These are phyloP conservation scores for Diaporthe vaccinii DNA, from an alignment of 2,329 filamentous ascomycete genomes.

Conservation along the genomic window DNA sequence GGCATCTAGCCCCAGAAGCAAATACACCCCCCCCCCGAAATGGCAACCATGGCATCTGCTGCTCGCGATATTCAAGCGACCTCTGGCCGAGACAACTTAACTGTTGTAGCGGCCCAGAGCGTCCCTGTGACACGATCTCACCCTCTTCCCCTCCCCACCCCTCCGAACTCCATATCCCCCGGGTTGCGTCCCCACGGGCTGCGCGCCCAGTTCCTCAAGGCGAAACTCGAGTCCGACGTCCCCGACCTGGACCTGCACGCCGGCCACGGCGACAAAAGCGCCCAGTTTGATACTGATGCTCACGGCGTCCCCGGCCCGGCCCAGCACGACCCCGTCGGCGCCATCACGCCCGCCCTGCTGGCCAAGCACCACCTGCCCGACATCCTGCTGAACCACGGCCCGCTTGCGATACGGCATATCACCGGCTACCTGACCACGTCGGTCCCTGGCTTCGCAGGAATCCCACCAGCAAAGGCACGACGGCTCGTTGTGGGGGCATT, in stretches of 20 bases:
- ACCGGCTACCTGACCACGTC: conserved; percentile 95
- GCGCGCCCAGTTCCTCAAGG: conserved; percentile 75
- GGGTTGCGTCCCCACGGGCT: conserved; percentile 85
- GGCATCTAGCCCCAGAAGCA: conserved; percentile 52
- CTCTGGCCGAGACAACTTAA: conserved; percentile 77
- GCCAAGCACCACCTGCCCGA: conserved; percentile 91
- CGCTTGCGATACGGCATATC: conserved; percentile 93
- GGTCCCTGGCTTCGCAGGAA: conserved; percentile 91
- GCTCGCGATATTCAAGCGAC: conserved; percentile 76
- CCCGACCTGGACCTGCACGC: conserved; percentile 91
- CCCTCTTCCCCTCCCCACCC: conserved; percentile 86
- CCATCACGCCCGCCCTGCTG: conserved; percentile 87
- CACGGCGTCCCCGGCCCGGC: conserved; percentile 57
- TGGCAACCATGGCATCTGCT: conserved; percentile 76
- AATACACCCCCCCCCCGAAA: conserved; percentile 58
- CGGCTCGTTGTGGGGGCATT: conserved; percentile 92
- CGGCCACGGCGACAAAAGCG: conserved; percentile 61
- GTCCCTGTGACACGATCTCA: conserved; percentile 73
- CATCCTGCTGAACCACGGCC: conserved; percentile 90
- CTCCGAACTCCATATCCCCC: conserved; percentile 95
- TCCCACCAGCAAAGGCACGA: conserved; percentile 90
- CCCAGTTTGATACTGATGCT: conserved; percentile 45
- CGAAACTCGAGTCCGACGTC: conserved; percentile 76
- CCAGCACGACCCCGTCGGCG: conserved; percentile 78
- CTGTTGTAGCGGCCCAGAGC: conserved; percentile 78